Evolutionary conservation across 306 rosid species (phyloP), one percentile per base, ranked within the genome.

Genomic region (Castanospermum australe): DNA sequence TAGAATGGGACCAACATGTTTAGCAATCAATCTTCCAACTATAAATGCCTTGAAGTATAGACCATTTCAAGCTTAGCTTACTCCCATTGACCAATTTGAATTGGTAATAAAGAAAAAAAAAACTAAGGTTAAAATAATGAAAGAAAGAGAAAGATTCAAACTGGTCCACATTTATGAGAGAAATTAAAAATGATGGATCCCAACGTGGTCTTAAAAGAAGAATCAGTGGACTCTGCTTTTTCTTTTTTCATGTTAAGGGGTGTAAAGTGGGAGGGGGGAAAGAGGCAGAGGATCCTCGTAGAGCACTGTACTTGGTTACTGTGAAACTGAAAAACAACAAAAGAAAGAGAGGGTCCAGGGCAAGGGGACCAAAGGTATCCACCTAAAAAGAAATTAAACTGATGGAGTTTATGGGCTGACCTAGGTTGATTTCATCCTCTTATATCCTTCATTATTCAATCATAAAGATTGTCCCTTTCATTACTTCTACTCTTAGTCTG

Each of bases 151-250:
- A 67, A 86, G 67, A 77, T 81, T 79, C 81, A 79, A 82, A 76
- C 21, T 74, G 87, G 88, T 67, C 88, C 88, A 82, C 79, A 67
- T 9, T 55, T 42, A 45, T 36, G 47, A 67, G 77, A 76, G 61
- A 60, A 81, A 80, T 17, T 81, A 17, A 74, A 67, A 79, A 80
- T 84, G 82, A 77, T 81, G 92, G 87, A 88, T 83, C 90, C 88
- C 88, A 88, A 83, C 92, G 81, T 67, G 73, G 81, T 77, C 88
- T 87, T 41, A 47, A 70, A 86, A 82, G 84, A 78, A 70, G 84
- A 77, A 86, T 79, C 83, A 63, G 76, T 84, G 50, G 25, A 39
- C 28, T 72, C 52, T 73, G 47, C 82, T 56, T 85, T 76, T 71
- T 65, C 67, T 71, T 75, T 88, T 67, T 79, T 59, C 84, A 79